Evolutionary conservation across 208 protist genomes (phyloP), one percentile per base, ranked within the genome.

Genomic region (Crithidia brevicula): DNA sequence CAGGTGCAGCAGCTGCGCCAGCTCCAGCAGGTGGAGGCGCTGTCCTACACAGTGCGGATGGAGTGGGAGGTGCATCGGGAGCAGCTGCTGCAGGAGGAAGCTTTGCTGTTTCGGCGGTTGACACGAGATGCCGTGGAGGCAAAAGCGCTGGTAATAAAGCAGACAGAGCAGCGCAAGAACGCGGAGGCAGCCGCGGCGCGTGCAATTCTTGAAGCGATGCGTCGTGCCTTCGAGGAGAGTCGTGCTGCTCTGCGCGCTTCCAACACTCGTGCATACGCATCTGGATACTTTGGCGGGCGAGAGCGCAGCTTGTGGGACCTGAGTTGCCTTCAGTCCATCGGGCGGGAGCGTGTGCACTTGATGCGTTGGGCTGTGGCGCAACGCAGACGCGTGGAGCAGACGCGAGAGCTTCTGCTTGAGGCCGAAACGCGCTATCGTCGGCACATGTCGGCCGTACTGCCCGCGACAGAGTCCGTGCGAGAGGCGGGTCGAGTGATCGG

Each of bases 1-100:
- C 70, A 85, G 33, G 64, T 69, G 25, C 36, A 76, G 42, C 43
- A 77, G 31, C 64, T 86, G 38, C 81, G 81, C 0, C 40, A 50
- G 3, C 31, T 86, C 28, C 77, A 86, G 50, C 66, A 73, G 36
- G 56, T 69, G 31, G 67, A 63, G 25, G 63, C 80, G 52, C 38
- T 81, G 4, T 50, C 54, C 16, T 71, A 75, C 67, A 79, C 74
- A 1, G 38, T 81, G 16, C 38, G 65, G 34, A 50, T 74, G 40
- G 65, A 73, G 47, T 67, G 54, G 54, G 69, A 75, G 53, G 69
- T 75, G 53, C 69, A 75, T 5, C 50, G 69, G 18, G 69, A 75
- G 36, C 61, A 69, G 36, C 33, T 75, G 20, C 0, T 64, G 8
- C 43, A 64, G 40, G 69, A 75, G 2, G 69, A 75, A 59, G 46